phyloP scores from a whole-genome alignment of 2,329 filamentous ascomycete genomes.

The Aspergillus proliferans region DNA sequence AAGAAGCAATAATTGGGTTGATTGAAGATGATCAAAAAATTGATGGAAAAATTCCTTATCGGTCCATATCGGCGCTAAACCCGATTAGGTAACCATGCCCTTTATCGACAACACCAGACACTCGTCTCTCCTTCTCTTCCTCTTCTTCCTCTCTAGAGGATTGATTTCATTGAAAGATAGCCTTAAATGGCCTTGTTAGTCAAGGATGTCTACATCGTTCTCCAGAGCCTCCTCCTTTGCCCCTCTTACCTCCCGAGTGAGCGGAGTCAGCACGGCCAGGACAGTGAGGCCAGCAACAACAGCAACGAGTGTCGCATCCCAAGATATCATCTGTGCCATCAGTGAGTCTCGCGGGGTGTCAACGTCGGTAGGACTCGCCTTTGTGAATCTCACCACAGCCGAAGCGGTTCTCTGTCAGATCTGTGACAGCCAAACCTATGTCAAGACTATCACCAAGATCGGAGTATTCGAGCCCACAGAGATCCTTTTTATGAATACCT shows the following conservation, averaged over 20 bases:
- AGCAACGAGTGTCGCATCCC: slow-evolving; percentile 50
- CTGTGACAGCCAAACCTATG: slow-evolving; percentile 86
- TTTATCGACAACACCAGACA: background rate
- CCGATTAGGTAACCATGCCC: slow-evolving; percentile 8
- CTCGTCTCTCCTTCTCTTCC: background rate
- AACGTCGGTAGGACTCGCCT: slow-evolving; percentile 76
- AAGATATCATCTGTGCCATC: slow-evolving; percentile 80
- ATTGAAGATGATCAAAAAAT: slow-evolving; percentile 1
- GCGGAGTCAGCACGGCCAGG: slow-evolving; percentile 38
- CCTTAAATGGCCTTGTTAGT: background rate
- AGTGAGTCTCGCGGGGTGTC: slow-evolving; percentile 82
- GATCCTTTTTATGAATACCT: slow-evolving; percentile 69
- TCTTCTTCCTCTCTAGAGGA: background rate
- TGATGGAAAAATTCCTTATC: slow-evolving; percentile 14
- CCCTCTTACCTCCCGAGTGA: slow-evolving; percentile 18
- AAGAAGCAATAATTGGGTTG: background rate
- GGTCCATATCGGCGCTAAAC: slow-evolving; percentile 12
- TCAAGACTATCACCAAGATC: slow-evolving; percentile 80
- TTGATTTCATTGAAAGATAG: background rate
- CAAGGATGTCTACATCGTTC: background rate
- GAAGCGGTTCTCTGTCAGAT: slow-evolving; percentile 85
- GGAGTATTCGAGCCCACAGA: slow-evolving; percentile 71
- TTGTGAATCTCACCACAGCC: slow-evolving; percentile 78
- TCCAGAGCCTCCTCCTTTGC: slow-evolving; percentile 15
- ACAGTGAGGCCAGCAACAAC: slow-evolving; percentile 50